These are phyloP conservation scores for Cytospora schulzeri DNA, from an alignment of 2,329 filamentous ascomycete species.

Conservation along the genomic window DNA sequence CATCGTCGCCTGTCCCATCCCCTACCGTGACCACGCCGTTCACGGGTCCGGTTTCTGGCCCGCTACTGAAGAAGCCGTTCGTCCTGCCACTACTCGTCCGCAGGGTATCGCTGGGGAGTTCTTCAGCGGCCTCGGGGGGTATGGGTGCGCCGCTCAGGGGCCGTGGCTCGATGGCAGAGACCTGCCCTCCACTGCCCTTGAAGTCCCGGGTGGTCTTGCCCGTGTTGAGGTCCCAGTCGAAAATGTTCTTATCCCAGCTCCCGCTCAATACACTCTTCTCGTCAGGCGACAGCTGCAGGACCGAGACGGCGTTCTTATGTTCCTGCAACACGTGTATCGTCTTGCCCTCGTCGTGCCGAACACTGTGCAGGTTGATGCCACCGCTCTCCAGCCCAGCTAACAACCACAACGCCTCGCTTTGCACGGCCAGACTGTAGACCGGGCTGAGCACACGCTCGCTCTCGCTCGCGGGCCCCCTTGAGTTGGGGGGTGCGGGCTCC, in stretches of 20 bases:
- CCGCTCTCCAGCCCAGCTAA: slow-evolving; percentile 89
- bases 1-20: slow-evolving; percentile 57
- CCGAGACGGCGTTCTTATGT: slow-evolving; percentile 90
- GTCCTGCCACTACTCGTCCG: slow-evolving; percentile 72
- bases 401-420: slow-evolving; percentile 88
- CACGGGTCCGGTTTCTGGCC: slow-evolving; percentile 30
- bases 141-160: slow-evolving; percentile 76
- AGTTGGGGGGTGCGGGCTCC: slow-evolving; percentile 57
- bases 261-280: slow-evolving; percentile 88
- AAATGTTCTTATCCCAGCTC: slow-evolving; percentile 93
- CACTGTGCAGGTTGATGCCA: slow-evolving; percentile 88
- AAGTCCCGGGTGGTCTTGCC: slow-evolving; percentile 77
- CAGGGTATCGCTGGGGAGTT: slow-evolving; percentile 68
- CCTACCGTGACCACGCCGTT: slow-evolving; percentile 40
- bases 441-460: slow-evolving; percentile 74
- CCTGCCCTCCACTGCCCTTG: slow-evolving; percentile 76
- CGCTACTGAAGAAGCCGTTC: slow-evolving; percentile 53
- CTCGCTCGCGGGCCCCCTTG: slow-evolving; percentile 41
- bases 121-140: slow-evolving; percentile 68
- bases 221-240: slow-evolving; percentile 93
- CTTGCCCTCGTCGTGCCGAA: slow-evolving; percentile 92
- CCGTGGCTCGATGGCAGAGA: slow-evolving; percentile 83
- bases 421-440: slow-evolving; percentile 90
- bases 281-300: slow-evolving; percentile 78
- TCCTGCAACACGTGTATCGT: slow-evolving; percentile 78